Base-by-base conservation (phyloP, 2,329 filamentous ascomycete genomes). In the Onygenales sp. region DNA sequence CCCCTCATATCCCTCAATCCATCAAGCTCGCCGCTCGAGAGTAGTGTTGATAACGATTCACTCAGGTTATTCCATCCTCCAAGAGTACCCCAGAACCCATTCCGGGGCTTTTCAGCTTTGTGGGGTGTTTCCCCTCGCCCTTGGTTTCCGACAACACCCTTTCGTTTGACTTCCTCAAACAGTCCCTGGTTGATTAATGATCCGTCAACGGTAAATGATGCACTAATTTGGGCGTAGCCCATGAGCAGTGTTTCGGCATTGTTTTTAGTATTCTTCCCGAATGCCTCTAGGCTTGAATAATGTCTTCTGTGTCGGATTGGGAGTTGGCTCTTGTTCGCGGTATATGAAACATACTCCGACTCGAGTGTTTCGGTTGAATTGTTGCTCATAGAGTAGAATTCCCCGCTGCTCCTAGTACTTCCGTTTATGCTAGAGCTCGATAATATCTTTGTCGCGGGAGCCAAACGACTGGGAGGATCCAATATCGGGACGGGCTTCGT, bases 1-100 rank as follows among this genome's bases (percentile, higher is more conserved):
- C 87, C 88, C 59, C 91, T 86, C 88, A 97, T 96, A 66, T 97
- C 91, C 63, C 91, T 90, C 65, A 98, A 91, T 55, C 87, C 94
- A 71, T 92, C 95, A 59, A 94, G 82, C 63, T 96, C 91, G 51
- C 85, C 85, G 46, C 85, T 83, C 6, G 90, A 89, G n/a, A 97
- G 76, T 3, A 98, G 73, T 52, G 93, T 91, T 51, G 87, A 89
- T 6, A 98, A 76, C 1, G 91, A 95, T 65, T 86, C 93, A 57
- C 89, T 88, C 63, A 97, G 82, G 57, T 83, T 87, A 45, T 88
- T 85, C 88, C 92, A 96, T 55, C 89, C 91, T 54, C 89, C 91
- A 59, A 97, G 84, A 2, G 87, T 81, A 49, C 87, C 85, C 62
- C 96, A 82, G 46, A 97, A 79, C 1, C 91, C 86, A 54, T 84